Conservation (phyloP, 164 flowering plant species). For the Vitis riparia region DNA sequence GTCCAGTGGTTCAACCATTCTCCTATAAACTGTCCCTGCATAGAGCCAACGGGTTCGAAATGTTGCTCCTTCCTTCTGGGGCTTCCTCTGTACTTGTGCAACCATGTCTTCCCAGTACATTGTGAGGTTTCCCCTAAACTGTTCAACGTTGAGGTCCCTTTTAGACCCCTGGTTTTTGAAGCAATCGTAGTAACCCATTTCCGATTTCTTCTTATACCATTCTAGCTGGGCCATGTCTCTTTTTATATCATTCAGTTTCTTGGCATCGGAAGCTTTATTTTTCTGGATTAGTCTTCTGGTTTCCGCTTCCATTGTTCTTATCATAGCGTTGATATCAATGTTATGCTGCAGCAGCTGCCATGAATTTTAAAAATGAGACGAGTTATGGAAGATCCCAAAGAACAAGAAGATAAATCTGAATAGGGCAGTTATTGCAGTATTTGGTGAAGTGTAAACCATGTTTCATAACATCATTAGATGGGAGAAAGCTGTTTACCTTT, state of each 20-base stretch:
- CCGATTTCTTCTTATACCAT: conserved; percentile 45
- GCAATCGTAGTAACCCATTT: conserved; percentile 49
- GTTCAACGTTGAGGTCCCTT: conserved; percentile 16
- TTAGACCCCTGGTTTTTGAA: conserved; percentile 12
- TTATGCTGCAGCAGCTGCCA: conserved; percentile 10
- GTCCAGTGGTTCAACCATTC: conserved; percentile 57
- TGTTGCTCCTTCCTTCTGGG: conserved; percentile 25
- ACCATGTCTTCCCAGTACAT: conserved; percentile 40
- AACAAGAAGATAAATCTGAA: too few species aligned
- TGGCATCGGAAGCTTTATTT: conserved; percentile 11
- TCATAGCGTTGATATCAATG: neutral
- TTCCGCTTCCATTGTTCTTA: conserved; percentile 11
- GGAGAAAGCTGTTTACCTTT: conserved; percentile 16
- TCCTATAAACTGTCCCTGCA: conserved; percentile 44
- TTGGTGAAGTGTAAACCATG: too few species aligned
- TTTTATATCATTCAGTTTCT: conserved; percentile 34
- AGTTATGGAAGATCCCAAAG: too few species aligned
- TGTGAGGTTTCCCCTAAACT: conserved; percentile 21
- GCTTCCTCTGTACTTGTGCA: conserved; percentile 32
- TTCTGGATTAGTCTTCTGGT: neutral
- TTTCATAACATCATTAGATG: too few species aligned
- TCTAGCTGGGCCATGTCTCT: conserved; percentile 34
- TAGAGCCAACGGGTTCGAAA: conserved; percentile 29
- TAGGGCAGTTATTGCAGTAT: too few species aligned
- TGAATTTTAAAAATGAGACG: neutral